These are phyloP conservation scores for Kockovaella imperatae DNA, from an alignment of 768 basidiomycete species.

Conservation along the genomic window DNA sequence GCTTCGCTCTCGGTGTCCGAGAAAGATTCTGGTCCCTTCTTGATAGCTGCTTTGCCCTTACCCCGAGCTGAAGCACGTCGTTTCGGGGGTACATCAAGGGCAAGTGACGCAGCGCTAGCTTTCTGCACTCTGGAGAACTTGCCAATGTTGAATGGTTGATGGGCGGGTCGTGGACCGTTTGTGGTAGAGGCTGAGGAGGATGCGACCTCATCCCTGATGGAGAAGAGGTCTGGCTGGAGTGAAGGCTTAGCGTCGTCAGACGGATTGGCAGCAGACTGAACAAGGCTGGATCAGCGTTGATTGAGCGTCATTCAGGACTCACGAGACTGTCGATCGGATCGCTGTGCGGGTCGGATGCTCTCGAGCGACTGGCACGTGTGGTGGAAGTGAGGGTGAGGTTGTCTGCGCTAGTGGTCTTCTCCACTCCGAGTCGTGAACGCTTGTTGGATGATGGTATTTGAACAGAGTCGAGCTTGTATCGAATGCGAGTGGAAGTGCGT, in stretches of 20 bases:
- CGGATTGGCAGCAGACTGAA: too few species aligned
- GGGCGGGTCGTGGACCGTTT: constrained; percentile 1
- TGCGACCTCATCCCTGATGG: too few species aligned
- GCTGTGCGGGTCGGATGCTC: constrained; percentile 7
- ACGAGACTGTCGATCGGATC: constrained; percentile 14
- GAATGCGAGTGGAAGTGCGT: background rate
- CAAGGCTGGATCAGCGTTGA: too few species aligned
- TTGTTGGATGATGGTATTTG: constrained; percentile 19
- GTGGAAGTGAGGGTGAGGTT: constrained; percentile 32
- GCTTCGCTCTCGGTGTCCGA: too few species aligned
- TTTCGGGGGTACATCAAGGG: constrained; percentile 1
- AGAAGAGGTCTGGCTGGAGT: too few species aligned
- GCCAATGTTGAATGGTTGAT: constrained; percentile 36
- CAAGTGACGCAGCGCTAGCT: constrained; percentile 1
- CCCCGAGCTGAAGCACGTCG: background rate
- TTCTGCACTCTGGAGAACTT: constrained; percentile 21
- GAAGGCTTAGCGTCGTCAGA: too few species aligned
- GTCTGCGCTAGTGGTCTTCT: constrained; percentile 29
- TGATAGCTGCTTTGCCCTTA: background rate
- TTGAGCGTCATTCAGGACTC: too few species aligned
- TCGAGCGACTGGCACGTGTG: too few species aligned
- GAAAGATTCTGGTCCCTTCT: constrained; percentile 2
- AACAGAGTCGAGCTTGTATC: constrained; percentile 26
- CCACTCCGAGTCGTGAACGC: constrained; percentile 26
- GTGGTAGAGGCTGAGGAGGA: background rate